phyloP scores from a whole-genome alignment of 192 early-diverging fungal genomes.

The Linderina pennispora region DNA sequence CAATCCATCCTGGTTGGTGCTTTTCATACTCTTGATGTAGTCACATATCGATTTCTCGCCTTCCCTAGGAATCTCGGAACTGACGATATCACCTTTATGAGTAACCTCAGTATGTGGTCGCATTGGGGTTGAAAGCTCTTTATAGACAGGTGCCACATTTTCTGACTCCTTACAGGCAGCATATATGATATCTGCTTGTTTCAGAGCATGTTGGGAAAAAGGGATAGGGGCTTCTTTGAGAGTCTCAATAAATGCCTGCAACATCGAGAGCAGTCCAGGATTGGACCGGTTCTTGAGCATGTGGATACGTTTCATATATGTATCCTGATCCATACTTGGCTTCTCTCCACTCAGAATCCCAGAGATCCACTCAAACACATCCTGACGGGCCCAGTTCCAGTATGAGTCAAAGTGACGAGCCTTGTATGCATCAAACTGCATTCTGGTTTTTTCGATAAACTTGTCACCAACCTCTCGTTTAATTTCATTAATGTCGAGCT shows the following conservation, averaged over 20 bases:
- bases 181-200: constrained; percentile 58
- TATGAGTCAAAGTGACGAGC: constrained; percentile 87
- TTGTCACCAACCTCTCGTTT: constrained; percentile 77
- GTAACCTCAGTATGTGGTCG: constrained; percentile 69
- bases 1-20: not conserved
- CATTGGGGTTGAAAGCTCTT: constrained; percentile 75
- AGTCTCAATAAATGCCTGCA: constrained; percentile 65
- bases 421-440: constrained; percentile 71
- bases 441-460: constrained; percentile 67
- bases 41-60: constrained; percentile 72
- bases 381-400: constrained; percentile 87
- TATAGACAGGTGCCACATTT: constrained; percentile 65
- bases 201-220: constrained; percentile 48
- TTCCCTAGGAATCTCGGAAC: constrained; percentile 70
- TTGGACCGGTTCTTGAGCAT: constrained; percentile 77
- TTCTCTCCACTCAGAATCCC: constrained; percentile 67
- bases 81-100: constrained; percentile 65
- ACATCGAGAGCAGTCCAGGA: constrained; percentile 62
- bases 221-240: constrained; percentile 59
- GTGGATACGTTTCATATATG: constrained; percentile 2
- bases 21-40: constrained; percentile 74
- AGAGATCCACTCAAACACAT: constrained; percentile 53
- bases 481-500: constrained; percentile 72
- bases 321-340: constrained; percentile 66
- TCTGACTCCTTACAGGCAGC: constrained; percentile 70